Evolutionary conservation across 257 asterid species (phyloP).

Genomic region (Solanum paucissectum): DNA sequence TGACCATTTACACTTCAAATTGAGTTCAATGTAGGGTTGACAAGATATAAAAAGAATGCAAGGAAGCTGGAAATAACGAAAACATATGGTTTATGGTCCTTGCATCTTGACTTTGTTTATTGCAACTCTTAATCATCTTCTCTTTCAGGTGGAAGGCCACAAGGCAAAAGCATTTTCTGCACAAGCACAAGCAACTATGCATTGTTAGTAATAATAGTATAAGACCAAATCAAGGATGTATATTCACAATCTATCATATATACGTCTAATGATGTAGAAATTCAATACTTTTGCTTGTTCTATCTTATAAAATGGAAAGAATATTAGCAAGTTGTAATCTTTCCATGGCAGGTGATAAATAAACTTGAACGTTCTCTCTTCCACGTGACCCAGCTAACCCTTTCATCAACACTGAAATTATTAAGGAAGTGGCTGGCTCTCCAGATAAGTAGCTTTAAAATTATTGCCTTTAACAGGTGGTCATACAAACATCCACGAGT

Average conservation of each 20-base stretch:
- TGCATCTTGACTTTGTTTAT: background rate
- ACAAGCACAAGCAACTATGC: background rate
- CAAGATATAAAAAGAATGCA: no score
- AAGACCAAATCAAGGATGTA: background rate
- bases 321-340: background rate
- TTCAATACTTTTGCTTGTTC: background rate
- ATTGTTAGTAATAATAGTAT: background rate
- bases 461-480: background rate
- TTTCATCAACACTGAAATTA: background rate
- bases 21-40: no score
- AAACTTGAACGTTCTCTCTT: background rate
- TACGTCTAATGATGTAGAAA: background rate
- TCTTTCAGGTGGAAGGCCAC: constrained; percentile 91
- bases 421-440: background rate
- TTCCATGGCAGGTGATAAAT: background rate
- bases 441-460: background rate
- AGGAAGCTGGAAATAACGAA: no score
- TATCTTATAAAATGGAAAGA: background rate
- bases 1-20: no score
- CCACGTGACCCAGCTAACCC: background rate
- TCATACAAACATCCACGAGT: background rate
- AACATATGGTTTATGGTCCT: background rate
- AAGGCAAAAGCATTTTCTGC: constrained; percentile 91
- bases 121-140: constrained; percentile 51
- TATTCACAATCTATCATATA: background rate